Percentiles rank a stretch among this genome's conserved stretches.
Evolutionary conservation across 2,329 filamentous ascomycete genomes (phyloP).

Genomic region (Sclerotinia sclerotiorum): DNA sequence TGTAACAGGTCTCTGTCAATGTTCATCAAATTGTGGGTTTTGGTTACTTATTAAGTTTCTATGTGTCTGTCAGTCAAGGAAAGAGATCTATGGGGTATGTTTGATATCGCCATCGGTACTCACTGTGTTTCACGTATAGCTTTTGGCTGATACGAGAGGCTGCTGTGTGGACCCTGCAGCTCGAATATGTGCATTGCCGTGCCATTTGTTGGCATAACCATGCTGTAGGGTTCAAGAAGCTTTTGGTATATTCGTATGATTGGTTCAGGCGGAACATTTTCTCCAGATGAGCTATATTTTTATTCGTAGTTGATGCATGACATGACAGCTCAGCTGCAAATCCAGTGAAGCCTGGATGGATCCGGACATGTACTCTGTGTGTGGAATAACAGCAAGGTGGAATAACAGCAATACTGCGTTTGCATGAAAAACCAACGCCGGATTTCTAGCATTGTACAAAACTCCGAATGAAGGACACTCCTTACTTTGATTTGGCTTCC

Average conservation of each 20-base stretch:
- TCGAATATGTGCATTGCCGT: not conserved
- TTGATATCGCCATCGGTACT: not conserved
- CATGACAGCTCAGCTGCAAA: conserved; percentile 15
- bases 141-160: conserved; percentile 11
- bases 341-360: not conserved
- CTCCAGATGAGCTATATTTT: not conserved
- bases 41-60: not conserved
- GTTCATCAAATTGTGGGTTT: not conserved
- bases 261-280: not conserved
- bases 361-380: not conserved
- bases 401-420: not conserved
- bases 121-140: not conserved
- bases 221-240: conserved; percentile 10
- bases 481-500: not conserved
- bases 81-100: not conserved
- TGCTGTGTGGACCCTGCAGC: conserved; percentile 17
- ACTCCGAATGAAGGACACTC: not conserved
- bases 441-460: not conserved
- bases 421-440: not conserved
- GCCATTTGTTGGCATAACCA: conserved; percentile 4
- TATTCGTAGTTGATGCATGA: conserved; percentile 7
- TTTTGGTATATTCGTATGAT: not conserved
- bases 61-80: not conserved
- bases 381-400: not conserved
- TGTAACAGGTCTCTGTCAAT: not conserved